Evolutionary conservation across 108 stramenopile species (phyloP).

Genomic region (Cyclotella choctawhatcheeana): DNA sequence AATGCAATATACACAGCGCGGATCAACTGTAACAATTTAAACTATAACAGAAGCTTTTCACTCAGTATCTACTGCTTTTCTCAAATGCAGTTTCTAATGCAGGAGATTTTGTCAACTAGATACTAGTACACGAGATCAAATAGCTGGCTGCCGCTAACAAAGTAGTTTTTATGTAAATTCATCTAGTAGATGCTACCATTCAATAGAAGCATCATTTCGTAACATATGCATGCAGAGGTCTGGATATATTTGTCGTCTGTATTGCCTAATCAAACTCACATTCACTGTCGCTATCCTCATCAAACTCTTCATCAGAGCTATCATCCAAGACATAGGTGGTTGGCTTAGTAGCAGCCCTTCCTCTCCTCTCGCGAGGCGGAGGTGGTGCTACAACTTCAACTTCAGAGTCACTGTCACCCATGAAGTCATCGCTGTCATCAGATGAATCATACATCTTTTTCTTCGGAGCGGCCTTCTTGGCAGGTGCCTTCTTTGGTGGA

Average conservation of each 20-base stretch:
- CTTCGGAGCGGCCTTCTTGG: conserved; percentile 6
- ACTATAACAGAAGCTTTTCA: too few relatives aligned
- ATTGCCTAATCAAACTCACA: neutral
- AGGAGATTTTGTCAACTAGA: too few relatives aligned
- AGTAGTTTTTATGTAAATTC: too few relatives aligned
- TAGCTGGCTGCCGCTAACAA: too few relatives aligned
- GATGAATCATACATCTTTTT: conserved; percentile 9
- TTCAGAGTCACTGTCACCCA: conserved; percentile 9
- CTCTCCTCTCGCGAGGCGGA: neutral
- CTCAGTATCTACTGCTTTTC: too few relatives aligned
- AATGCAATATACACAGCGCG: neutral
- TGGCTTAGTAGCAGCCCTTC: neutral
- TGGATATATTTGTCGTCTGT: too few relatives aligned
- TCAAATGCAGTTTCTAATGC: too few relatives aligned
- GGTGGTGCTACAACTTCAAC: neutral
- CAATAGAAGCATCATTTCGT: too few relatives aligned
- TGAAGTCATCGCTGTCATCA: conserved; percentile 15
- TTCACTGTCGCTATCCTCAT: conserved; percentile 15
- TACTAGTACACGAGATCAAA: too few relatives aligned
- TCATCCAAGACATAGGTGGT: conserved; percentile 9
- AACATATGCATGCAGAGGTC: too few relatives aligned
- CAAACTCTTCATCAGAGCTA: conserved; percentile 13
- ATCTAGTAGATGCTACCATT: too few relatives aligned
- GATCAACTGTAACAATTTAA: too few relatives aligned
- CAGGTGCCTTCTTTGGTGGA: neutral